Percentiles rank a stretch among this genome's conserved stretches.
phyloP scores from a whole-genome alignment of 2,329 filamentous ascomycete genomes.

The Celoporthe dispersa region DNA sequence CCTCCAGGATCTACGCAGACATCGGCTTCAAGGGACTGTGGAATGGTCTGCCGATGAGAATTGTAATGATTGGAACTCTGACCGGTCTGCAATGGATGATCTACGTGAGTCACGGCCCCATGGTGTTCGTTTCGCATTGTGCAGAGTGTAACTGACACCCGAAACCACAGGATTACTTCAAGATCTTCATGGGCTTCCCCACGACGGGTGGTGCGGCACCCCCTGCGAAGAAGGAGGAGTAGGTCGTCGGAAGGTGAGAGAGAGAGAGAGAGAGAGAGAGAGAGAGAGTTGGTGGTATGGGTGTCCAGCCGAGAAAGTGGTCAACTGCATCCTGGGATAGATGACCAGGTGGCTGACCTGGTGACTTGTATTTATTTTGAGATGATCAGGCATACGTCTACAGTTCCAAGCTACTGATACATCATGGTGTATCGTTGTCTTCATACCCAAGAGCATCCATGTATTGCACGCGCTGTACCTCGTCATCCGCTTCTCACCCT shows the following conservation, averaged over 20 bases:
- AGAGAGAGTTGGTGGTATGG: neutral
- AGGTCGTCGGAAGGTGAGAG: neutral
- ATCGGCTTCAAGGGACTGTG: constrained; percentile 89
- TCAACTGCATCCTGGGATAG: neutral
- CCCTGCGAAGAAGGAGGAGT: constrained; percentile 52
- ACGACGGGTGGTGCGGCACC: constrained; percentile 73
- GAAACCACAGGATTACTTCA: constrained; percentile 75
- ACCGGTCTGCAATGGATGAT: constrained; percentile 95
- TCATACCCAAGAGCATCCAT: neutral
- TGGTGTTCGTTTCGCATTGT: neutral
- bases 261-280: neutral
- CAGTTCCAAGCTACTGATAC: neutral
- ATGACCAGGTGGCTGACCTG: neutral
- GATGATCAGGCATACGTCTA: neutral
- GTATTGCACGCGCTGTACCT: neutral
- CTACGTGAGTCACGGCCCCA: constrained; percentile 60
- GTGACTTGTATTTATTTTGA: neutral
- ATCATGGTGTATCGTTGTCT: neutral
- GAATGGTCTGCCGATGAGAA: constrained; percentile 84
- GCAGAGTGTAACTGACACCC: constrained; percentile 27
- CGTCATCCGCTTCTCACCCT: neutral
- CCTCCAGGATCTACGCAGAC: constrained; percentile 80
- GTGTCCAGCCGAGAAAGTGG: neutral
- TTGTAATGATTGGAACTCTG: constrained; percentile 85
- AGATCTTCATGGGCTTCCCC: constrained; percentile 86